These are phyloP conservation scores for Colletotrichum endophyticum DNA, from an alignment of 2,329 filamentous ascomycete species.

Conservation along the genomic window DNA sequence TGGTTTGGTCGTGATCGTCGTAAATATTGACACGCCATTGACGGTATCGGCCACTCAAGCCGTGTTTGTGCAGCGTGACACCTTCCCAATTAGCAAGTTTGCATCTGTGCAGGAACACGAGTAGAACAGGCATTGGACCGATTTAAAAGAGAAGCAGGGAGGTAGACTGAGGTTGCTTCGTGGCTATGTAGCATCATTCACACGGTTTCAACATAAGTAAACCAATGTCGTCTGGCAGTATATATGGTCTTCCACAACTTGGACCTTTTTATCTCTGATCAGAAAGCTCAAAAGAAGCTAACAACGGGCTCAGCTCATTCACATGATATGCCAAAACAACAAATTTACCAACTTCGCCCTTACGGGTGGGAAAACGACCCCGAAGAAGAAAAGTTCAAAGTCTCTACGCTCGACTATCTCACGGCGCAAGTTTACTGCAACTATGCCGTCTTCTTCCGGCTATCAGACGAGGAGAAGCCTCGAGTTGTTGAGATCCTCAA, in stretches of 20 bases:
- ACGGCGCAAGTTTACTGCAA: conserved; percentile 37
- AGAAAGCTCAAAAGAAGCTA: not conserved
- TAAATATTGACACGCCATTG: not conserved
- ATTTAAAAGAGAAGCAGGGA: not conserved
- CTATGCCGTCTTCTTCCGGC: conserved; percentile 42
- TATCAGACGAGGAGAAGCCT: conserved; percentile 30
- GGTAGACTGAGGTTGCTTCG: not conserved
- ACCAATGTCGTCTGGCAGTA: not conserved
- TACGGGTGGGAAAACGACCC: conserved; percentile 40
- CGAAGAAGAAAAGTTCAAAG: conserved; percentile 37
- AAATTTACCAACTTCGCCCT: conserved; percentile 33
- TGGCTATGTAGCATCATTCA: not conserved
- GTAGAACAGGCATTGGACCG: not conserved
- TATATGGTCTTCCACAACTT: not conserved
- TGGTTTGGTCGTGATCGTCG: not conserved
- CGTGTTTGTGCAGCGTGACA: accelerated
- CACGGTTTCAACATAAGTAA: not conserved
- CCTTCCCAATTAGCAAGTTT: not conserved
- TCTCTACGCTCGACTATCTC: conserved; percentile 43
- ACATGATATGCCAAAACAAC: conserved; percentile 28
- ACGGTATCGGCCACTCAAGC: not conserved
- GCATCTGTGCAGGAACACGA: not conserved
- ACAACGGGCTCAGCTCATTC: accelerated
- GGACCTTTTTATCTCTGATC: accelerated
- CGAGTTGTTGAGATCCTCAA: conserved; percentile 30